Evolutionary conservation across 352 stramenopile species (phyloP).

Genomic region (Globisporangium paddicum): DNA sequence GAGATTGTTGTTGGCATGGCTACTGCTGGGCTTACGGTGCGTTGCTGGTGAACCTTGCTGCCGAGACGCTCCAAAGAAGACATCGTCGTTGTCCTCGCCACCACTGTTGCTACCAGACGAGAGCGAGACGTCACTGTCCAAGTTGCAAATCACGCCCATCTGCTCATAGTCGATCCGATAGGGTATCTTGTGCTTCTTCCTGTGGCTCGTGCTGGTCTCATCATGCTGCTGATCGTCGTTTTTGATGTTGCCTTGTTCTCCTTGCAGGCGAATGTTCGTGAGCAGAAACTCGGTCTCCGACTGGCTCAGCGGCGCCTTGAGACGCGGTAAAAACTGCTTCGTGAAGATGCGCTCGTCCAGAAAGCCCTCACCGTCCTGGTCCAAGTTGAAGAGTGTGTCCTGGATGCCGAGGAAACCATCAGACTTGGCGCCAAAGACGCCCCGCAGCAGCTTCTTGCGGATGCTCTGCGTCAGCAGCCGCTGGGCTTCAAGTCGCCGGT

Average conservation of each 20-base stretch:
- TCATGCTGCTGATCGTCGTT: not conserved
- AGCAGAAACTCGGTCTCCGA: conserved; percentile 48
- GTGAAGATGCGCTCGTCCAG: conserved; percentile 34
- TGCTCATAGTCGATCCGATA: conserved; percentile 54
- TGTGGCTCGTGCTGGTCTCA: not conserved
- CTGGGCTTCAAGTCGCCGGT: conserved; percentile 45
- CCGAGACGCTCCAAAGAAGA: not conserved
- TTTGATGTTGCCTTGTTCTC: not conserved
- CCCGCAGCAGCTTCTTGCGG: conserved; percentile 47
- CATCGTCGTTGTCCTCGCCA: not conserved
- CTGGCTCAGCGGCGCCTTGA: conserved; percentile 37
- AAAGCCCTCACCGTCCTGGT: conserved; percentile 30
- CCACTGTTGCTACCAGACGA: conserved; percentile 22
- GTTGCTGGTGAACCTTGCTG: not conserved
- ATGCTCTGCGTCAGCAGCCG: conserved; percentile 40
- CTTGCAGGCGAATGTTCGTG: conserved; percentile 25
- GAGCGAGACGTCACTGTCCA: conserved; percentile 51
- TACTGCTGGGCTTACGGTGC: not conserved
- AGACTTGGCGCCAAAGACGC: conserved; percentile 22
- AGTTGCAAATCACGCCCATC: conserved; percentile 32
- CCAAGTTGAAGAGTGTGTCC: conserved; percentile 32
- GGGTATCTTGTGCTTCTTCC: conserved; percentile 7
- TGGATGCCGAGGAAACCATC: conserved; percentile 43
- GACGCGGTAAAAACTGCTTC: conserved; percentile 29
- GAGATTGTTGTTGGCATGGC: not conserved